Conservation (phyloP, 2,329 filamentous ascomycete genomes). For the Periconia sp. region DNA sequence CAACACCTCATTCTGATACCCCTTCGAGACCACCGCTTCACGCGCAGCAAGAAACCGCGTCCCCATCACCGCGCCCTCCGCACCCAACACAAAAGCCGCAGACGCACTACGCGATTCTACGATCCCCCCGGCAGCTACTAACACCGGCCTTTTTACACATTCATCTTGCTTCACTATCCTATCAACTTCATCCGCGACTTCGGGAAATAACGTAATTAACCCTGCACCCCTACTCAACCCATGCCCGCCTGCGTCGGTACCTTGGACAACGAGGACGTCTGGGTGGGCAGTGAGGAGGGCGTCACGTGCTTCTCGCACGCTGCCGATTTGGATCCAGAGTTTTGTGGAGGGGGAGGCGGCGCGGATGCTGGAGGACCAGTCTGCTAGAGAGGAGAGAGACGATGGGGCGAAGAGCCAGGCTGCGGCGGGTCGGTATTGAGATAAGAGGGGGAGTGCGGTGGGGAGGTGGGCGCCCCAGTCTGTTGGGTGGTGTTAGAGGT, state of each 20-base stretch:
- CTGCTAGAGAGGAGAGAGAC: slow-evolving; percentile 33
- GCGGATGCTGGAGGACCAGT: slow-evolving; percentile 35
- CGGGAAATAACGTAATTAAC: slow-evolving; percentile 60
- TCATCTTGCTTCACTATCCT: slow-evolving; percentile 14
- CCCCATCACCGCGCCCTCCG: slow-evolving; percentile 59
- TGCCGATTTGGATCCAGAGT: slow-evolving; percentile 65
- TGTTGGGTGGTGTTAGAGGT: background rate
- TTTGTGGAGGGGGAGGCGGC: slow-evolving; percentile 42
- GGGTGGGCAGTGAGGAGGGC: slow-evolving; percentile 50
- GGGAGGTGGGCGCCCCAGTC: slow-evolving; percentile 51
- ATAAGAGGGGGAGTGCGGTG: slow-evolving; percentile 54
- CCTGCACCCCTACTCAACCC: slow-evolving; percentile 58
- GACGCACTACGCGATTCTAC: slow-evolving; percentile 58
- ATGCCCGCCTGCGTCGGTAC: slow-evolving; percentile 66
- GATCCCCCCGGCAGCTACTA: slow-evolving; percentile 64
- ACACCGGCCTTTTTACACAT: slow-evolving; percentile 21
- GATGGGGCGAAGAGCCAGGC: slow-evolving; percentile 66
- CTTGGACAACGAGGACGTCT: slow-evolving; percentile 65
- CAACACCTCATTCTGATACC: slow-evolving; percentile 53
- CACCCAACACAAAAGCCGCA: slow-evolving; percentile 58
- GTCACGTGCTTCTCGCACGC: slow-evolving; percentile 56
- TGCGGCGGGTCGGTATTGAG: slow-evolving; percentile 57
- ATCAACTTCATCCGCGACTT: slow-evolving; percentile 54
- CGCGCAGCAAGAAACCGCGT: slow-evolving; percentile 62
- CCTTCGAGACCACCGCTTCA: slow-evolving; percentile 51